Base-by-base conservation (phyloP, 169 alveolate genomes). In the Plasmodium gaboni region DNA sequence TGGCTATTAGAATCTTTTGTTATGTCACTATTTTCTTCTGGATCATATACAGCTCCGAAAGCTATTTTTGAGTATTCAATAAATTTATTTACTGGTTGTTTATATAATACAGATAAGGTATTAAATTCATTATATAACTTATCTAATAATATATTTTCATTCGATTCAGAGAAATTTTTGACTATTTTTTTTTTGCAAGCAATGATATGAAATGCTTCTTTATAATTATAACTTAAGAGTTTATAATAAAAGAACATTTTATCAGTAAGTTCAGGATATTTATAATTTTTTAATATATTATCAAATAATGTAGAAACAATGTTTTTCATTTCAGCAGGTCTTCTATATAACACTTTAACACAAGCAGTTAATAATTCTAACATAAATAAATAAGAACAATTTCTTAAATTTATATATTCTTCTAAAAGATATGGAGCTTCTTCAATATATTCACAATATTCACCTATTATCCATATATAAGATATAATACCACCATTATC, bases 241-340 rank as follows among this genome's bases (percentile, higher is more conserved):
- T 86, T 86, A 55, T 86, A 72, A 48, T 86, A 86, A 59, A 86
- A 86, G 28, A 46, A 51, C 69, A 86, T 13, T 87, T 95, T 73
- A 59, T 85, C 78, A 38, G 90, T 74, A 70, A 88, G 68, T 73
- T 88, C 83, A 22, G 91, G 89, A 59, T 73, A 70, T 64, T 67
- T 46, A 64, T 76, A 38, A 71, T 70, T 67, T 38, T 70, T 95
- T 63, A 97, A 73, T 17, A 96, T 94, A 65, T 87, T 80, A 42
- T 95, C 89, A 87, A 96, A 96, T 70, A 97, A 91, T 53, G 93
- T 57, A 46, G 96, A 94, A 3, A 98, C 92, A 13, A 95, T 96
- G 19, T 74, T 85, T 64, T 95, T 92, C 97, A 97, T 96, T 93
- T 98, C 99, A n/a, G 99, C 98, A n/a, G 99, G 98, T 78, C 99